These are phyloP conservation scores for Phytophthora cactorum DNA, from an alignment of 352 stramenopile species.

Conservation along the genomic window DNA sequence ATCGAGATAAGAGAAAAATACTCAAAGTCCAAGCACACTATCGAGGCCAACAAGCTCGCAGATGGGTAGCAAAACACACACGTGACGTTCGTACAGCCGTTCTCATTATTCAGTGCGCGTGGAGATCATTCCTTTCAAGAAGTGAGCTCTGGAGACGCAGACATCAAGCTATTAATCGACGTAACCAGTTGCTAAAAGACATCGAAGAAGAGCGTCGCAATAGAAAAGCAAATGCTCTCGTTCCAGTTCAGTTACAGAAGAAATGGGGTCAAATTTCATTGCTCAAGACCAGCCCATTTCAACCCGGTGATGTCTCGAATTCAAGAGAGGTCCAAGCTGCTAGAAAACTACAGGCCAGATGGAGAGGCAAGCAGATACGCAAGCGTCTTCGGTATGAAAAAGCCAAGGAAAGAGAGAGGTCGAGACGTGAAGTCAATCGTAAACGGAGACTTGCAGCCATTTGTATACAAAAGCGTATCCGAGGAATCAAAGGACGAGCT, in stretches of 20 bases:
- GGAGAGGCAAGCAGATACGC: constrained; percentile 49
- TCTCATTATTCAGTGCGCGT: constrained; percentile 54
- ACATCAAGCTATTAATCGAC: constrained; percentile 12
- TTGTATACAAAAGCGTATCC: constrained; percentile 67
- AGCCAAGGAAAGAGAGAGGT: constrained; percentile 38
- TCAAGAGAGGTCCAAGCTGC: constrained; percentile 37
- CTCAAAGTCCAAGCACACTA: constrained; percentile 60
- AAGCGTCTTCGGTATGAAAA: constrained; percentile 51
- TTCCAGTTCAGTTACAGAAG: constrained; percentile 28
- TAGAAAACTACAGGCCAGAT: constrained; percentile 56
- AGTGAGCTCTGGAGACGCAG: constrained; percentile 9
- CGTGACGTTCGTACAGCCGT: constrained; percentile 31
- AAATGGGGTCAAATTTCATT: constrained; percentile 37
- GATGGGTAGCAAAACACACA: constrained; percentile 33
- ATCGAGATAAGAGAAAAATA: constrained; percentile 65
- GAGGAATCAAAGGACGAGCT: constrained; percentile 52
- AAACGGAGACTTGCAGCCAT: constrained; percentile 41
- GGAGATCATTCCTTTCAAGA: constrained; percentile 50
- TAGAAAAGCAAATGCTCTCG: constrained; percentile 24
- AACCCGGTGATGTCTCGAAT: constrained; percentile 9
- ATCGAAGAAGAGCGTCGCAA: constrained; percentile 31
- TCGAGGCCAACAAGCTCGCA: constrained; percentile 47
- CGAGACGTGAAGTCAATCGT: constrained; percentile 40
- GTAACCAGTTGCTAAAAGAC: constrained; percentile 28
- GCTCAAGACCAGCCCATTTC: constrained; percentile 4